Conservation (phyloP, 2,329 filamentous ascomycete species). For the Penicillium italicum region DNA sequence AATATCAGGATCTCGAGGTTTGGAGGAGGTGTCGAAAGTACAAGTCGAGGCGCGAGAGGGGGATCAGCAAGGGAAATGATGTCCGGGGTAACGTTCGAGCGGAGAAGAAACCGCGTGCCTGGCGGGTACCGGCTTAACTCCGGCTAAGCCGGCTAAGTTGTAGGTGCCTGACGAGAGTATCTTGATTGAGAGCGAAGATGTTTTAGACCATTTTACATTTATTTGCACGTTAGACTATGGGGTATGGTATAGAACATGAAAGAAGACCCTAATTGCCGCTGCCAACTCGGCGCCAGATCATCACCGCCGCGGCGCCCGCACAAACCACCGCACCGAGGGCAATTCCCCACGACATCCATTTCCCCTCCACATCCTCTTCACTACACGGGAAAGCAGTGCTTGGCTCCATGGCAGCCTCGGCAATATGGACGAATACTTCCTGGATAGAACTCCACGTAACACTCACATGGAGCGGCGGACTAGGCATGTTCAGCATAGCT, state of each 20-base stretch:
- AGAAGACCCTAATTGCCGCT: constrained; percentile 31
- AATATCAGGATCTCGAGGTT: not conserved
- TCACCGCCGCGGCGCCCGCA: constrained; percentile 55
- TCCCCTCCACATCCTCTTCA: constrained; percentile 73
- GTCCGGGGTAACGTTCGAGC: constrained; percentile 20
- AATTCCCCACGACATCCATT: constrained; percentile 81
- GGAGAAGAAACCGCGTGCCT: constrained; percentile 21
- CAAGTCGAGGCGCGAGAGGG: not conserved
- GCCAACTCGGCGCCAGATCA: constrained; percentile 56
- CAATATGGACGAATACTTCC: constrained; percentile 87
- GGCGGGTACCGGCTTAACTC: constrained; percentile 17
- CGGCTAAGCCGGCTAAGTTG: constrained; percentile 6
- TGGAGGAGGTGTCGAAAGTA: not conserved
- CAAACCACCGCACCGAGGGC: constrained; percentile 69
- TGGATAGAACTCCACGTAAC: constrained; percentile 91
- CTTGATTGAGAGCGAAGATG: not conserved
- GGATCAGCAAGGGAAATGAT: constrained; percentile 15
- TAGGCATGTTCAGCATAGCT: constrained; percentile 76
- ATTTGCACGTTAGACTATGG: constrained; percentile 1
- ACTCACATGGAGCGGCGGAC: constrained; percentile 82
- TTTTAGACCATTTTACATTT: not conserved
- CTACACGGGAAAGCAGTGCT: constrained; percentile 83
- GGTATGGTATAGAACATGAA: constrained; percentile 16
- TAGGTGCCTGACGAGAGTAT: not conserved
- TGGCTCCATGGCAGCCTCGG: constrained; percentile 87